phyloP scores from a whole-genome alignment of 2,329 filamentous ascomycete genomes.

The Pseudopyricularia cyperi region DNA sequence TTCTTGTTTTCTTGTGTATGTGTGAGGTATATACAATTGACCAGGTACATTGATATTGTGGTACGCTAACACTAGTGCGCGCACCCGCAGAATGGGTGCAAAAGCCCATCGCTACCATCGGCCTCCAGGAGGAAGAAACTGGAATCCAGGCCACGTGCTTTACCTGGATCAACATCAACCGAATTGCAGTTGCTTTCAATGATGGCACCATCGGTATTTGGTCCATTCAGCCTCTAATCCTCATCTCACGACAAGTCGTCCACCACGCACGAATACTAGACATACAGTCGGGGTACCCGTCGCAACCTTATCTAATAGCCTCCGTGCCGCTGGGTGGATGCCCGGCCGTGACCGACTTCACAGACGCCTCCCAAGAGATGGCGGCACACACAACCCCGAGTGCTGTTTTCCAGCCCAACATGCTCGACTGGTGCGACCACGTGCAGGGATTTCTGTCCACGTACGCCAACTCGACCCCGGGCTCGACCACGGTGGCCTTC shows the following conservation, averaged over 20 bases:
- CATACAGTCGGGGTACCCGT: conserved; percentile 41
- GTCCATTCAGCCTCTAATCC: conserved; percentile 35
- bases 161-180: conserved; percentile 41
- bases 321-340: conserved; percentile 41
- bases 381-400: conserved; percentile 38
- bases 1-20: neutral
- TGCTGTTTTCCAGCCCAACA: conserved; percentile 37
- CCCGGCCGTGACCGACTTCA: conserved; percentile 38
- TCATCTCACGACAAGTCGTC: conserved; percentile 38
- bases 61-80: neutral
- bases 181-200: conserved; percentile 39
- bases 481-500: conserved; percentile 39
- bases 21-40: neutral
- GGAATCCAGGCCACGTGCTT: conserved; percentile 34
- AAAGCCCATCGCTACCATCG: conserved; percentile 28
- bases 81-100: conserved; percentile 27
- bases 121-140: conserved; percentile 30
- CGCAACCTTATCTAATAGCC: conserved; percentile 40
- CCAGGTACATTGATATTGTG: neutral
- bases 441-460: conserved; percentile 40
- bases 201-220: conserved; percentile 44
- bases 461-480: conserved; percentile 37
- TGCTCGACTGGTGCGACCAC: conserved; percentile 41
- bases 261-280: conserved; percentile 42
- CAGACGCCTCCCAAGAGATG: conserved; percentile 35